These are phyloP conservation scores for Cladosporium oxysporum DNA, from an alignment of 2,329 filamentous ascomycete genomes.

Conservation along the genomic window DNA sequence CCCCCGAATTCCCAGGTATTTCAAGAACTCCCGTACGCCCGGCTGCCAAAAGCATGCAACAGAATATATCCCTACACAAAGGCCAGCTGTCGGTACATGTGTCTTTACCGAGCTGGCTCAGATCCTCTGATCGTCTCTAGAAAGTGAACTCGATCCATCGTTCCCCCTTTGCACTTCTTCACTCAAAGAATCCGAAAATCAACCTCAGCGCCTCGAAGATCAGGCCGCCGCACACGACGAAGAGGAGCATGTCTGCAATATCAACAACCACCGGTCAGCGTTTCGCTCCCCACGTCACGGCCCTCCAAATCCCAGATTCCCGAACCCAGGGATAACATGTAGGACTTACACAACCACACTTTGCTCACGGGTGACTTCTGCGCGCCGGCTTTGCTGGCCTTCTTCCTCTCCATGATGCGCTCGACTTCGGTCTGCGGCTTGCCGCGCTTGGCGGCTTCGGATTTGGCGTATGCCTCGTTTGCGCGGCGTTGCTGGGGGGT, in stretches of 20 bases:
- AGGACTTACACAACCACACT: constrained; percentile 62
- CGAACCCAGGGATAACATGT: too few relatives aligned
- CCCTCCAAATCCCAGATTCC: too few relatives aligned
- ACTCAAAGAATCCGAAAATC: constrained; percentile 39
- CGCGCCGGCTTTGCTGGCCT: constrained; percentile 27
- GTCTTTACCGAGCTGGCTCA: too few relatives aligned
- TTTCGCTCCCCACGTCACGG: too few relatives aligned
- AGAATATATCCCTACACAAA: not conserved
- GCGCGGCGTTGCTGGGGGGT: constrained; percentile 80
- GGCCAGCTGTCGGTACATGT: not conserved
- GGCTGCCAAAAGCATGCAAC: not conserved
- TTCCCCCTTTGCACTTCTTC: not conserved
- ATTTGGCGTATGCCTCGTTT: constrained; percentile 76
- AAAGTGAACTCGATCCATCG: not conserved
- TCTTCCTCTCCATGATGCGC: constrained; percentile 52
- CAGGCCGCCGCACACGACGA: constrained; percentile 63
- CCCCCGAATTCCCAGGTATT: not conserved
- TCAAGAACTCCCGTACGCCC: not conserved
- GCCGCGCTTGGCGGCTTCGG: constrained; percentile 72
- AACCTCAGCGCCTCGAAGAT: constrained; percentile 58
- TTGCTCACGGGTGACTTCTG: constrained; percentile 53
- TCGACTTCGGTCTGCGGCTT: constrained; percentile 55
- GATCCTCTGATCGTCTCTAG: too few relatives aligned
- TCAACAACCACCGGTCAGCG: not conserved
- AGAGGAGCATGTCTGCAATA: constrained; percentile 59